These are phyloP conservation scores for Calocybe indica DNA, from an alignment of 768 basidiomycete species.

Conservation along the genomic window DNA sequence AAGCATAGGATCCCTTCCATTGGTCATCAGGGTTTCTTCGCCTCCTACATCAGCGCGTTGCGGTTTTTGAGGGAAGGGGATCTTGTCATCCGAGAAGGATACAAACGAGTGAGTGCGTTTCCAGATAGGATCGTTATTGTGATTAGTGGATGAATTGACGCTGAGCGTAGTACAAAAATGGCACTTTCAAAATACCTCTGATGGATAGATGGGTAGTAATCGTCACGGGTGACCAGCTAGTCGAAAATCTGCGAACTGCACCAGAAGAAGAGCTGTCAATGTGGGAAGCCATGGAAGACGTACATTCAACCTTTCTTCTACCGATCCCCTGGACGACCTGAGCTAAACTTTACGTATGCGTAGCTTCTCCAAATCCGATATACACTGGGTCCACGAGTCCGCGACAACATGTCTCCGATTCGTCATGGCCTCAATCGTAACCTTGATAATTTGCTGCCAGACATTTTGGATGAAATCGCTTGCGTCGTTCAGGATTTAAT, in stretches of 20 bases:
- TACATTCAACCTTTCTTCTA: conserved; percentile 10
- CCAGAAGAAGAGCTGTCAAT: conserved; percentile 41
- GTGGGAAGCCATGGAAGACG: conserved; percentile 31
- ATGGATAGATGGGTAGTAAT: conserved; percentile 41
- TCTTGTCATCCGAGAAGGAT: conserved; percentile 6
- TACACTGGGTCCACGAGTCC: conserved; percentile 23
- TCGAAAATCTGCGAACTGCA: conserved; percentile 43
- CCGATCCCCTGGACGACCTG: neutral
- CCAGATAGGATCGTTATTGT: neutral
- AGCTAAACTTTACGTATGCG: neutral
- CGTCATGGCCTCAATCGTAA: conserved; percentile 21
- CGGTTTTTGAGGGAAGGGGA: conserved; percentile 6
- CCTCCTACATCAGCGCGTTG: conserved; percentile 6
- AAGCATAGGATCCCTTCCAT: conserved; percentile 7
- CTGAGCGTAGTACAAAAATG: conserved; percentile 14
- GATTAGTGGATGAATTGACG: too few species aligned
- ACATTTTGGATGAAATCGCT: conserved; percentile 19
- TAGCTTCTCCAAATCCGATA: conserved; percentile 29
- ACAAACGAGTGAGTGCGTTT: conserved; percentile 3
- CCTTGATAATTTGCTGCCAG: conserved; percentile 16
- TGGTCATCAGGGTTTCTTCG: conserved; percentile 7
- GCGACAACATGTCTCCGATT: conserved; percentile 19
- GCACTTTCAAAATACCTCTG: conserved; percentile 36
- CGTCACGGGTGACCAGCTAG: conserved; percentile 27
- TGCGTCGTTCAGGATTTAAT: conserved; percentile 14